These are phyloP conservation scores for Colletotrichum sp. DNA, from an alignment of 2,329 filamentous ascomycete species.

Conservation along the genomic window DNA sequence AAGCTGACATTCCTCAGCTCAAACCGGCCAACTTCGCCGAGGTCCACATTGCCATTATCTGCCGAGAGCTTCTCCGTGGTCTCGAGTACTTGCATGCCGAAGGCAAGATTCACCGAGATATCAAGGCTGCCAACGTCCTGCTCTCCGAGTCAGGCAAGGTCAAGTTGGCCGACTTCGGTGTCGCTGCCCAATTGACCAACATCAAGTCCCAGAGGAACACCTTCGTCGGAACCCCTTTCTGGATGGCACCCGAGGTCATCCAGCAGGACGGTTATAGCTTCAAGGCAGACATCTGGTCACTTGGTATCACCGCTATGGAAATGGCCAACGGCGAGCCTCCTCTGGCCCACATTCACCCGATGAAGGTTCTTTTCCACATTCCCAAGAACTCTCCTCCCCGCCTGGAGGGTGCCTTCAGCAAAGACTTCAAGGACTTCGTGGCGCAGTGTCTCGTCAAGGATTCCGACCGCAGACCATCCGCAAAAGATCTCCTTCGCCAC, in stretches of 20 bases:
- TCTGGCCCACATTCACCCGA: constrained; percentile 83
- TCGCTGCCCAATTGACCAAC: constrained; percentile 94
- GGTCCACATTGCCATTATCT: constrained; percentile 91
- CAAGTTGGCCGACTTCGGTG: constrained; percentile 96
- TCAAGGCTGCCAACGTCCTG: constrained; percentile 96
- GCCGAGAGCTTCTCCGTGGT: constrained; percentile 86
- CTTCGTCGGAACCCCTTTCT: constrained; percentile 96
- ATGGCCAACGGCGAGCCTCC: constrained; percentile 90
- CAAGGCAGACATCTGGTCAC: constrained; percentile 92
- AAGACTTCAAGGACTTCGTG: constrained; percentile 93
- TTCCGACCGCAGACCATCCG: constrained; percentile 80
- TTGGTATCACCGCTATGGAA: constrained; percentile 92
- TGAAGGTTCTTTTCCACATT: constrained; percentile 93
- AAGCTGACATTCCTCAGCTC: constrained; percentile 61
- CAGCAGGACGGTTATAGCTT: constrained; percentile 84
- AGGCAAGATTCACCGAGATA: constrained; percentile 95
- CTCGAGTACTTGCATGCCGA: constrained; percentile 93
- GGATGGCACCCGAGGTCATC: constrained; percentile 97
- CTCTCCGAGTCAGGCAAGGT: constrained; percentile 90
- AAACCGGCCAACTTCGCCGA: constrained; percentile 91
- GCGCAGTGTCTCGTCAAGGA: constrained; percentile 92
- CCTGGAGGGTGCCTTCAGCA: constrained; percentile 85
- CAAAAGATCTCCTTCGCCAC: constrained; percentile 86
- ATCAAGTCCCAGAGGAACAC: constrained; percentile 98
- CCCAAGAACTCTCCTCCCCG: constrained; percentile 86